Evolutionary conservation across 1,139 yeast genomes (phyloP).

Genomic region (Hyphopichia khmerensis): DNA sequence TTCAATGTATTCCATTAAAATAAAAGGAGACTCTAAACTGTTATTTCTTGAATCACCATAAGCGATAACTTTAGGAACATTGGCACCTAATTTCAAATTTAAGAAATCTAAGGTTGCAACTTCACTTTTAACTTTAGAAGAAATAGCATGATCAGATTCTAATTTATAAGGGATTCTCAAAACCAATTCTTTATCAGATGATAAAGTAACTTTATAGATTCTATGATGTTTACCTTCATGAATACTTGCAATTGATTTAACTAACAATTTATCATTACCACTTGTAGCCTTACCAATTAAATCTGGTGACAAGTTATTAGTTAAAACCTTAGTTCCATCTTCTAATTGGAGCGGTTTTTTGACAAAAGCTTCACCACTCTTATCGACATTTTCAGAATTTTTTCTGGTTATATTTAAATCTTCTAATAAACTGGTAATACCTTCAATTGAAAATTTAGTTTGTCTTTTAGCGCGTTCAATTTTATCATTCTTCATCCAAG

Average conservation of each 20-base stretch:
- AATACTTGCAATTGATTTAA: conserved; percentile 75
- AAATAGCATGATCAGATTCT: conserved; percentile 61
- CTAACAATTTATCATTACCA: conserved; percentile 42
- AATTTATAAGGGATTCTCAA: conserved; percentile 84
- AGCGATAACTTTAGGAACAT: conserved; percentile 74
- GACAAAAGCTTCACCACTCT: conserved; percentile 21
- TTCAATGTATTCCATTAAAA: conserved; percentile 72
- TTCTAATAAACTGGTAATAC: conserved; percentile 54
- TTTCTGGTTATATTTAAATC: conserved; percentile 32
- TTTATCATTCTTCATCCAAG: conserved; percentile 83
- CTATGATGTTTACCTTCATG: conserved; percentile 96
- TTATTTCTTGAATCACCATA: conserved; percentile 67
- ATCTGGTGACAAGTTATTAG: conserved; percentile 42
- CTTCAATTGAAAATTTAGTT: conserved; percentile 82
- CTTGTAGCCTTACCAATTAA: conserved; percentile 38
- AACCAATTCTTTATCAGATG: conserved; percentile 61
- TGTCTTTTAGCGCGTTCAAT: conserved; percentile 70
- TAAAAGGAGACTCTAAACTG: conserved; percentile 68
- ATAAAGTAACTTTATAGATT: conserved; percentile 68
- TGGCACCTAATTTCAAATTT: conserved; percentile 47
- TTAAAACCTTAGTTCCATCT: conserved; percentile 44
- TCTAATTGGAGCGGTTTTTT: conserved; percentile 36
- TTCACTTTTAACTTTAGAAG: conserved; percentile 76
- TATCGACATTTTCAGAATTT: conserved; percentile 21
- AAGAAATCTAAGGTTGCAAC: conserved; percentile 91